Base-by-base conservation (phyloP, 2,329 filamentous ascomycete species). In the Hymenoscyphus fraxineus region DNA sequence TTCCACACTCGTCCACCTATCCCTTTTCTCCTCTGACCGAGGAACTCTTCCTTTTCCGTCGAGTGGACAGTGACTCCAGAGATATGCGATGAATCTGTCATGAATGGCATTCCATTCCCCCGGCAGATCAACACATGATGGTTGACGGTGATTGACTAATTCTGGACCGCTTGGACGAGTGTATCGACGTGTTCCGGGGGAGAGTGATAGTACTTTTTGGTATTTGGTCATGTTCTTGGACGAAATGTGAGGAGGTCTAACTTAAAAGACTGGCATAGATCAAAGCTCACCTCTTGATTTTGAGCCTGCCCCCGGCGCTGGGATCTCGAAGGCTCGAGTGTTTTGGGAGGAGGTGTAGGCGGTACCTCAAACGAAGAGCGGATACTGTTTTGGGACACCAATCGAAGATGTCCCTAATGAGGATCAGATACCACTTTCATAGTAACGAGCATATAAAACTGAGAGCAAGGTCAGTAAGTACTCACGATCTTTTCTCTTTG, bases 41-140 rank as follows among this genome's bases (percentile, higher is more conserved):
- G 68, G 70, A 4, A 72, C 58, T 13, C 39, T 61, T 1, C 69
- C 69, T 10, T 67, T 59, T 9, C 54, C 56, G 9, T 70, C 70
- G 10, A 73, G 59, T 15, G 71, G 72, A 1, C 70, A 69, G 57
- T 73, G 72, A 0, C 69, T 74, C 15, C 69, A 66, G 9, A 73
- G 66, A 55, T 73, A 74, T 0, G 70, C 67, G 32, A 74, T 73
- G 62, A 72, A 72, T 6, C 67, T 67, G 38, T 72, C 72, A 39
- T 74, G 70, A 35, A 65, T 65, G 10, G 57, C 3, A 22, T 62
- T 66, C 72, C 70, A 73, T 9, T 58, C 41, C 27, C 40, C 61
- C n/a, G 72, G 72, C 3, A 72, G 68, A 1, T 61, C 60, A 5
- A 64, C 63, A 44, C 67, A 72, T 2, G 70, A 73, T 0, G 70